Evolutionary conservation across 371 early-diverging fungal species (phyloP).

Genomic region (Caulochytrium protostelioides): DNA sequence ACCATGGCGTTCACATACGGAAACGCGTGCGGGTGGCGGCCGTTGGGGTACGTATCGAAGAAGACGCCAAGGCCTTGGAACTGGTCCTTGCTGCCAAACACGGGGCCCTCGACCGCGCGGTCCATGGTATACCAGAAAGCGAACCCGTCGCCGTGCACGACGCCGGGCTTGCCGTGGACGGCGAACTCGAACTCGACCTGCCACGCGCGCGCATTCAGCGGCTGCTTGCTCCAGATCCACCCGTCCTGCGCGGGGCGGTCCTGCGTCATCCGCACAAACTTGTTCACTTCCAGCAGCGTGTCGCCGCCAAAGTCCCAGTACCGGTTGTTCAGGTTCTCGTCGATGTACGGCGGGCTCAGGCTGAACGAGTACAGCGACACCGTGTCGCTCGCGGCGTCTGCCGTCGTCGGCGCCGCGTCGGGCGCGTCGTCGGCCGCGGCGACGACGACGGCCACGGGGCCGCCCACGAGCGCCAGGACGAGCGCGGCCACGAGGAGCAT

Average conservation of each 20-base stretch:
- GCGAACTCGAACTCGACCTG: constrained; percentile 79
- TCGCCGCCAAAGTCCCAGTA: constrained; percentile 27
- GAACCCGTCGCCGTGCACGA: constrained; percentile 78
- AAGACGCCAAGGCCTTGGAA: constrained; percentile 84
- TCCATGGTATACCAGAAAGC: constrained; percentile 68
- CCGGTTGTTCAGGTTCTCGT: constrained; percentile 9
- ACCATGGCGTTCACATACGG: constrained; percentile 84
- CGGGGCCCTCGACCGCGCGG: constrained; percentile 41
- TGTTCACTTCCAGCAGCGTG: constrained; percentile 19
- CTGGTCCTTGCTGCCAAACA: constrained; percentile 70
- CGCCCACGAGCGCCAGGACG: too few relatives aligned
- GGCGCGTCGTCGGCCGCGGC: too few relatives aligned
- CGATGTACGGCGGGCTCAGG: constrained; percentile 43
- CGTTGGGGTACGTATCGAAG: constrained; percentile 89
- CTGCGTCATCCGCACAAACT: constrained; percentile 52
- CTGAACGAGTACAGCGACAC: constrained; percentile 38
- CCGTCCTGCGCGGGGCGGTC: constrained; percentile 61
- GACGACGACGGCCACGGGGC: too few relatives aligned
- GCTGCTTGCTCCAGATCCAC: constrained; percentile 56
- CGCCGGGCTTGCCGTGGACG: constrained; percentile 35
- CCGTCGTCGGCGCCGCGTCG: too few relatives aligned
- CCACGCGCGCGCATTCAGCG: constrained; percentile 51
- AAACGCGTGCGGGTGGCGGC: constrained; percentile 43
- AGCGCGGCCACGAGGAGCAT: too few relatives aligned
- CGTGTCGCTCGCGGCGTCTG: too few relatives aligned